phyloP scores from a whole-genome alignment of 257 asterid genomes.

The Solanum pennellii region DNA sequence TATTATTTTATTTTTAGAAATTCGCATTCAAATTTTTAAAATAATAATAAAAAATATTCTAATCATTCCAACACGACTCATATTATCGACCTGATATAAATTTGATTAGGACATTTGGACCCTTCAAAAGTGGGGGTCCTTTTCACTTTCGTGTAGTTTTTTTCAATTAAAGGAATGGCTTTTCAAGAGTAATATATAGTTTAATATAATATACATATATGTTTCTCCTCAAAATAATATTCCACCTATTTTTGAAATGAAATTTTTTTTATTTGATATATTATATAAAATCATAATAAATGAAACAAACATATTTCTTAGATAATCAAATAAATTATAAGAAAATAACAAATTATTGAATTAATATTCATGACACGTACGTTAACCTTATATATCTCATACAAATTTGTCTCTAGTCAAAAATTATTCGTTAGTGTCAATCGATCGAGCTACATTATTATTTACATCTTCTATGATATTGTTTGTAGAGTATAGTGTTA shows the following conservation, averaged over 20 bases:
- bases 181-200: neutral
- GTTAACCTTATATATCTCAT: no score
- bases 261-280: neutral
- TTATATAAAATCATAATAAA: neutral
- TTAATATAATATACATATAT: neutral
- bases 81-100: neutral
- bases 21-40: accelerated
- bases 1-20: no score
- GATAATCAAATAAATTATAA: neutral
- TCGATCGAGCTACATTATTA: neutral
- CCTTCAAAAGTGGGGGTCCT: neutral
- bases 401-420: no score
- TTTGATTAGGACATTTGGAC: neutral
- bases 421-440: neutral
- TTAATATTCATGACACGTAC: no score
- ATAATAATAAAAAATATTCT: accelerated
- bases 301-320: neutral
- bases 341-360: neutral
- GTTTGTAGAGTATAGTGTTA: neutral
- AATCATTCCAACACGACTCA: neutral
- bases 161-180: neutral
- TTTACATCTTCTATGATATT: neutral
- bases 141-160: neutral
- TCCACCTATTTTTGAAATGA: neutral
- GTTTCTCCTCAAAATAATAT: neutral